Evolutionary conservation across 768 basidiomycete species (phyloP).

Genomic region (Pisolithus marmoratus): DNA sequence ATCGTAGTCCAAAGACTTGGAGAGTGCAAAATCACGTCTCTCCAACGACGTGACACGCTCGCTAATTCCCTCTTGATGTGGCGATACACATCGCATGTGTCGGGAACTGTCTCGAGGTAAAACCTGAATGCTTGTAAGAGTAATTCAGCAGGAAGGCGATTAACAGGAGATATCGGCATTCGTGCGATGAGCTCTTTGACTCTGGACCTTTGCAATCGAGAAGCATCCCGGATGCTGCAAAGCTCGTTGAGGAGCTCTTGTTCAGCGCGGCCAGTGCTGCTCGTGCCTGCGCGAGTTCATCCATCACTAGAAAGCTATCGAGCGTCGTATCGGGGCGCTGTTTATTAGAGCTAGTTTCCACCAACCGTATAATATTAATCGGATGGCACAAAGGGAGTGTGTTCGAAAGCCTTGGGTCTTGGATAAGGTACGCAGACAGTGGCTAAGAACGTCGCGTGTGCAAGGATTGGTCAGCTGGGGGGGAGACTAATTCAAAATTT

Average conservation of each 20-base stretch:
- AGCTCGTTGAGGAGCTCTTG: background rate
- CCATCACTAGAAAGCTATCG: background rate
- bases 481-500: too few species aligned
- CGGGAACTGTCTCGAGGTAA: background rate
- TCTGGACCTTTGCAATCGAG: background rate
- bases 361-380: too few species aligned
- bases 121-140: background rate
- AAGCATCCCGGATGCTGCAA: background rate
- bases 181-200: background rate
- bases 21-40: background rate
- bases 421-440: too few species aligned
- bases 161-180: background rate
- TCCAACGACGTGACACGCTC: background rate
- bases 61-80: background rate
- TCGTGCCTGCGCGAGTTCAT: background rate
- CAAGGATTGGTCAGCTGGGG: too few species aligned
- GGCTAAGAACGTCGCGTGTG: too few species aligned
- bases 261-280: background rate
- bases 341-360: too few species aligned
- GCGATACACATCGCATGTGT: background rate
- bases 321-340: too few species aligned
- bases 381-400: too few species aligned
- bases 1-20: background rate
- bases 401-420: too few species aligned
- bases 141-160: background rate